Evolutionary conservation across 495 filamentous ascomycete species (phyloP).

Genomic region (Aspergillus conjunctus): DNA sequence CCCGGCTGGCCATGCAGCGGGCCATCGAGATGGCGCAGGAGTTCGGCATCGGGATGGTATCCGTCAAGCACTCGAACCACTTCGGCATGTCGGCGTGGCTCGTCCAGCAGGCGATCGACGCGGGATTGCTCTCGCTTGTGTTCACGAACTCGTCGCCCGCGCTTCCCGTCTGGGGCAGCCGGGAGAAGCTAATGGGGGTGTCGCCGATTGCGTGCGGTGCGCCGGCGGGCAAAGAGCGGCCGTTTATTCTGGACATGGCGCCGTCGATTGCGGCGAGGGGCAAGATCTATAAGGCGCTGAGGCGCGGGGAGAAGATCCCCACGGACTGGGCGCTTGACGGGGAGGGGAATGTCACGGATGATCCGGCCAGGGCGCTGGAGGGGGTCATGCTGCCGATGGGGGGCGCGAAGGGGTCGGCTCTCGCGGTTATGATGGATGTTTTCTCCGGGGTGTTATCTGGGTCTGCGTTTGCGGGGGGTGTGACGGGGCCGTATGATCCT

Average conservation of each 20-base stretch:
- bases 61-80: constrained; percentile 74
- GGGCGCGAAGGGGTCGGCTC: constrained; percentile 71
- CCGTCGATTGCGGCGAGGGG: constrained; percentile 71
- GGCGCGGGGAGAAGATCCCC: constrained; percentile 74
- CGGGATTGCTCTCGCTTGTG: constrained; percentile 71
- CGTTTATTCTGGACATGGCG: constrained; percentile 81
- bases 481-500: constrained; percentile 72
- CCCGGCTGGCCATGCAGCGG: constrained; percentile 60
- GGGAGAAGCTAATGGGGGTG: constrained; percentile 68
- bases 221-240: constrained; percentile 55
- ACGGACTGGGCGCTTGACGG: constrained; percentile 71
- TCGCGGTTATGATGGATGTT: constrained; percentile 83
- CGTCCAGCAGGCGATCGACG: constrained; percentile 71
- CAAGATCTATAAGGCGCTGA: constrained; percentile 73
- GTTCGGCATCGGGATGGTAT: constrained; percentile 73
- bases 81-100: constrained; percentile 82
- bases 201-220: constrained; percentile 78
- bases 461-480: constrained; percentile 69
- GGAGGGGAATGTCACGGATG: constrained; percentile 67
- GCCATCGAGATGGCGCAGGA: constrained; percentile 65
- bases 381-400: constrained; percentile 83
- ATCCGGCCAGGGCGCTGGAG: constrained; percentile 64
- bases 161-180: constrained; percentile 72
- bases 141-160: constrained; percentile 81
- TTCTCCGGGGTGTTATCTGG: constrained; percentile 76